Conservation (phyloP, 257 asterid genomes). For the Solanum lycopersicoides region DNA sequence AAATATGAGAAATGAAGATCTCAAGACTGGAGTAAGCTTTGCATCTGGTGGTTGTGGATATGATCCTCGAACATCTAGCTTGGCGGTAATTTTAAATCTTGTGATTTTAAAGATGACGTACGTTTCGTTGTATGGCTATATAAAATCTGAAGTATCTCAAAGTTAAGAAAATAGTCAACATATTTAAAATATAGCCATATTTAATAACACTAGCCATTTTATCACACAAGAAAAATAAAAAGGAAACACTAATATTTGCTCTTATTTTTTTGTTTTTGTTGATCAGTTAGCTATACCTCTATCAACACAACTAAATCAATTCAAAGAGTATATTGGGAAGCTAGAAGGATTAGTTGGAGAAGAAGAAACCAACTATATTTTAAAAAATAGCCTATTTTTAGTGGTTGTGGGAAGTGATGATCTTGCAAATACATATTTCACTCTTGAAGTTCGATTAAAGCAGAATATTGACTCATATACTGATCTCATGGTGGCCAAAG, state of each 20-base stretch:
- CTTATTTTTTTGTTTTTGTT: not conserved
- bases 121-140: not conserved
- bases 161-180: not conserved
- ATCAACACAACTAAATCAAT: slow-evolving; percentile 36
- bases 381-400: slow-evolving; percentile 31
- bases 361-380: slow-evolving; percentile 25
- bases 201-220: not conserved
- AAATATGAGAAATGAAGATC: slow-evolving; percentile 30
- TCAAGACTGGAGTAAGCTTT: slow-evolving; percentile 71
- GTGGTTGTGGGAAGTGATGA: slow-evolving; percentile 78
- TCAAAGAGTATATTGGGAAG: slow-evolving; percentile 58
- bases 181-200: not conserved
- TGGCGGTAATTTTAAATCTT: slow-evolving; percentile 13
- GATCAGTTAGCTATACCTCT: slow-evolving; percentile 46
- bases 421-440: slow-evolving; percentile 71
- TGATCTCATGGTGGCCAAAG: slow-evolving; percentile 43
- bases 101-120: not conserved
- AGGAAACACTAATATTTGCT: not conserved
- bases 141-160: not conserved
- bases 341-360: slow-evolving; percentile 46
- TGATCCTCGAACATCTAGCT: slow-evolving; percentile 39
- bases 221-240: not conserved
- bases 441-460: slow-evolving; percentile 21
- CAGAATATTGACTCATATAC: slow-evolving; percentile 42
- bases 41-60: slow-evolving; percentile 84